phyloP scores from a whole-genome alignment of 2,329 filamentous ascomycete species.

The Pleurostoma richardsiae region DNA sequence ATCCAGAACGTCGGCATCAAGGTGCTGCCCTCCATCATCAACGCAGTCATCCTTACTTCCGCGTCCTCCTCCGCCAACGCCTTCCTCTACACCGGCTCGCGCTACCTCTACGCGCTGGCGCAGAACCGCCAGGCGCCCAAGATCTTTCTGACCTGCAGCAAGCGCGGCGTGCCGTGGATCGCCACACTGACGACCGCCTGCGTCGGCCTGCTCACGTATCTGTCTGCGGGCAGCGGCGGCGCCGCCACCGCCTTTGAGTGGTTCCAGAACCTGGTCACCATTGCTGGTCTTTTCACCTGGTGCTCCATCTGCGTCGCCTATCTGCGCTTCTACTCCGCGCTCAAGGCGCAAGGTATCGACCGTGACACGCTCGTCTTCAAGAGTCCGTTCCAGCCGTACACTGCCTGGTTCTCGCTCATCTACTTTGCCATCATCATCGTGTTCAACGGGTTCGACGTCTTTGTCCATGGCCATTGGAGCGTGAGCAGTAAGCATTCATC shows the following conservation, averaged over 20 bases:
- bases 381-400: slow-evolving; percentile 19
- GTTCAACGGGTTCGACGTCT: slow-evolving; percentile 19
- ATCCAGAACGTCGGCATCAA: neutral
- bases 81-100: slow-evolving; percentile 2
- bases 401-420: slow-evolving; percentile 27
- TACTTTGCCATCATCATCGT: slow-evolving; percentile 24
- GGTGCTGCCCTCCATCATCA: slow-evolving; percentile 35
- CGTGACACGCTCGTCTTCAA: slow-evolving; percentile 18
- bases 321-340: slow-evolving; percentile 14
- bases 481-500: no score
- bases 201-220: slow-evolving; percentile 6
- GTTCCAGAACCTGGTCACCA: slow-evolving; percentile 18
- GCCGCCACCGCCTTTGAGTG: slow-evolving; percentile 21
- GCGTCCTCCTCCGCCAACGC: slow-evolving; percentile 41
- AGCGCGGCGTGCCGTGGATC: slow-evolving; percentile 42
- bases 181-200: neutral
- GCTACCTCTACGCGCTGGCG: slow-evolving; percentile 37
- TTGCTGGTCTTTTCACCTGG: slow-evolving; percentile 17
- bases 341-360: slow-evolving; percentile 17
- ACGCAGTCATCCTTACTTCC: slow-evolving; percentile 40
- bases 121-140: slow-evolving; percentile 40
- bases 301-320: slow-evolving; percentile 15
- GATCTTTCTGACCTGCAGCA: slow-evolving; percentile 39
- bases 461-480: slow-evolving; percentile 26
- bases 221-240: slow-evolving; percentile 7